Percentiles rank a stretch among this genome's conserved stretches.
Evolutionary conservation across 257 asterid species (phyloP).

Genomic region (Fraxinus americana): DNA sequence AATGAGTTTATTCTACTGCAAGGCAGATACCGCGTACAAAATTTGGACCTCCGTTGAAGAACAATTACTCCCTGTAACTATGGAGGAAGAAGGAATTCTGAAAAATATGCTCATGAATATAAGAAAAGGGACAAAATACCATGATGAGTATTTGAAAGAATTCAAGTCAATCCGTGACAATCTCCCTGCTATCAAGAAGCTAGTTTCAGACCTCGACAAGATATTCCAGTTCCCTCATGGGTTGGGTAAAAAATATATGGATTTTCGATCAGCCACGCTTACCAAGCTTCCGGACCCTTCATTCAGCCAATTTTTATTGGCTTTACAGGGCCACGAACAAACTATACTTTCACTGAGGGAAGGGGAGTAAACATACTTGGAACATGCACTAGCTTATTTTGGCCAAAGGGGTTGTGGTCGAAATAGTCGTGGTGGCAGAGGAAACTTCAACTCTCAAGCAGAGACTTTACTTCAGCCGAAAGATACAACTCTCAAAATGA

Average conservation of each 20-base stretch:
- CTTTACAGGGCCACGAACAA: slow-evolving; percentile 14
- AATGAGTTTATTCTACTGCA: neutral
- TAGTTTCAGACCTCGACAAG: too few species aligned
- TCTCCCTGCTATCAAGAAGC: too few species aligned
- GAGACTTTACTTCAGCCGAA: neutral
- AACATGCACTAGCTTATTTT: neutral
- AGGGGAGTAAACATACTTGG: neutral
- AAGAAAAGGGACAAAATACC: too few species aligned
- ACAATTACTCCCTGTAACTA: neutral
- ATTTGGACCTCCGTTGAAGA: neutral
- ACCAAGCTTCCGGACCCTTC: neutral
- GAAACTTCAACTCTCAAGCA: neutral
- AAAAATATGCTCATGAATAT: too few species aligned
- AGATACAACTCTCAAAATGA: neutral
- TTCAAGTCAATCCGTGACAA: too few species aligned
- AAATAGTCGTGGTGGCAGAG: neutral
- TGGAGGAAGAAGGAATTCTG: neutral
- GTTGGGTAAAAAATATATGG: neutral
- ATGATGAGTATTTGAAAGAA: too few species aligned
- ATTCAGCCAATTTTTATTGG: neutral
- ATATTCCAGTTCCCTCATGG: neutral
- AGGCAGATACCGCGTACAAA: neutral
- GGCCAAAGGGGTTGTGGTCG: too few species aligned
- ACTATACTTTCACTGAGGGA: neutral
- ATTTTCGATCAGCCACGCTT: neutral